Evolutionary conservation across 2,329 filamentous ascomycete species (phyloP), one percentile per base, ranked within the genome.

Genomic region (Talaromyces piceae): DNA sequence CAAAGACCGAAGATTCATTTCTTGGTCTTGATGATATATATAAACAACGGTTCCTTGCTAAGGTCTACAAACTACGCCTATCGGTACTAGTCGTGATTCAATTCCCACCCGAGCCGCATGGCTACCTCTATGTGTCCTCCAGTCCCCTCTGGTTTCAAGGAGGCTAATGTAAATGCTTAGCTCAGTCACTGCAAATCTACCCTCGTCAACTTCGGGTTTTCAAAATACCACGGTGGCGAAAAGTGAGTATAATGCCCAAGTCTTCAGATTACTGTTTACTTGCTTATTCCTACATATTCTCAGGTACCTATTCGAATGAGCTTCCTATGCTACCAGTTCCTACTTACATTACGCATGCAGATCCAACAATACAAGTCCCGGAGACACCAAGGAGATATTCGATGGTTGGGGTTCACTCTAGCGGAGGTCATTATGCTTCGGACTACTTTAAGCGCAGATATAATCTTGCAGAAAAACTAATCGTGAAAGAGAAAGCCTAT

Each of bases 331-430:
- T n/a, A n/a, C n/a, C n/a, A n/a, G n/a, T n/a, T n/a, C n/a, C n/a
- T n/a, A n/a, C n/a, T n/a, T n/a, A n/a, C n/a, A n/a, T n/a, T n/a
- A n/a, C n/a, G n/a, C n/a, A n/a, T n/a, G n/a, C n/a, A n/a, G n/a
- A n/a, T 95, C 88, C 67, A 93, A 97, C 67, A 93, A 97, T 62
- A 97, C 93, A 11, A 97, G 97, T 67, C 93, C 93, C 1, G 88
- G 79, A 9, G 86, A 88, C n/a, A 97, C 97, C 59, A 77, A 88
- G 61, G 89, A 96, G 56, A 89, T 91, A 65, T 96, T 47, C 72
- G 77, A 59, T 97, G 93, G 93, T 76, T 96, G 25, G 87, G 84
- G 5, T 96, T 95, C 63, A 83, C 80, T 57, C 91, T 91, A 1
- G 79, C 79, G 59, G 79, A 79, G 57, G 82, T 95, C 59, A 96